These are phyloP conservation scores for Diutina neorugosa DNA, from an alignment of 1,139 yeast genomes.

Conservation along the genomic window DNA sequence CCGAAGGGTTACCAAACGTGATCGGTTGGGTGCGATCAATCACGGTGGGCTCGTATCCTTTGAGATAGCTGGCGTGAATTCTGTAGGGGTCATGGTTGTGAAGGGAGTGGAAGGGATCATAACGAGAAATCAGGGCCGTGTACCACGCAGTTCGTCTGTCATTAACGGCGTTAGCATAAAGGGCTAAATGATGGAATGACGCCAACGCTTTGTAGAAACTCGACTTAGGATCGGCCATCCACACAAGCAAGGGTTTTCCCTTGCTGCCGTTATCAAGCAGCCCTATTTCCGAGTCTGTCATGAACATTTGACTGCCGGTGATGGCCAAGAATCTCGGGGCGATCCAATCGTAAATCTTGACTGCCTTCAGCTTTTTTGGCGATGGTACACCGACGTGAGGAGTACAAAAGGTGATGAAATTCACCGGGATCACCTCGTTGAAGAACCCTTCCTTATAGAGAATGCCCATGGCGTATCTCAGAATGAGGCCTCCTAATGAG, in stretches of 20 bases:
- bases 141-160: constrained; percentile 77
- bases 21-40: constrained; percentile 33
- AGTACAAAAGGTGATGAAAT: constrained; percentile 63
- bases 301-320: constrained; percentile 62
- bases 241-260: constrained; percentile 39
- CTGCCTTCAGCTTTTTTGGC: constrained; percentile 23
- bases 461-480: constrained; percentile 68
- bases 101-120: constrained; percentile 49
- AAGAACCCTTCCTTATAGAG: constrained; percentile 45
- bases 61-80: constrained; percentile 16
- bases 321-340: constrained; percentile 56
- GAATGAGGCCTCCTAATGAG: constrained; percentile 72
- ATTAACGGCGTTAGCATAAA: constrained; percentile 67
- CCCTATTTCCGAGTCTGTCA: constrained; percentile 29
- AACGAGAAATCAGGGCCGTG: constrained; percentile 57
- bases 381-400: constrained; percentile 76
- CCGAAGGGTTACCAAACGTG: constrained; percentile 5
- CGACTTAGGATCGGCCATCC: constrained; percentile 55
- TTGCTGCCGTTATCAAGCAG: background rate
- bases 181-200: constrained; percentile 35
- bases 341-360: constrained; percentile 40
- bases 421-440: constrained; percentile 34
- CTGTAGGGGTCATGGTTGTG: constrained; percentile 25
- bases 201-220: constrained; percentile 46
- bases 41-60: constrained; percentile 41